Evolutionary conservation across 1,284 basidiomycete genomes (phyloP), one percentile per base, ranked within the genome.

Genomic region (Leccinum subfulvum): DNA sequence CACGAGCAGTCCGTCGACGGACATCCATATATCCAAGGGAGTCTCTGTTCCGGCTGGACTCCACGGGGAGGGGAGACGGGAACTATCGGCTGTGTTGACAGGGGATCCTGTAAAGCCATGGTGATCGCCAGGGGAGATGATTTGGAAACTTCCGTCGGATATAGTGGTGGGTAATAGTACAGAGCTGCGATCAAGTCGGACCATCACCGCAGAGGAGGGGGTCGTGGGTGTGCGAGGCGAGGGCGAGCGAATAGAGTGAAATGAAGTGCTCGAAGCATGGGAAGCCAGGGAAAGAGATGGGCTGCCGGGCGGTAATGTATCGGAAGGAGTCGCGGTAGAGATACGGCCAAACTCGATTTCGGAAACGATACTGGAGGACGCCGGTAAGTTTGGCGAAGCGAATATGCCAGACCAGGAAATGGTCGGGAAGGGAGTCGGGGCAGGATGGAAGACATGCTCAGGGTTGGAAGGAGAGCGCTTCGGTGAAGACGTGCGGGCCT

Each of bases 11-110:
- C 71, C 71, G 9, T 72, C 56, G 6, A 61, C 55, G 55, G 73
- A 64, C 57, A 76, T 57, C 74, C 74, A 73, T 2, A 76, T 62
- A 16, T 70, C 44, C n/a, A 51, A n/a, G 6, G 63, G 30, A 4
- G 65, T 14, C 1, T 4, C 6, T 23, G 28, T 13, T 13, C 13
- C 70, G 30, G 56, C 10, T 9, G 71, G 74, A n/a, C 71, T 73
- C 71, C 71, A 76, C 2, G 74, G 71, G 4, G 74, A 75, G 13
- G 73, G 69, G 18, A 76, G 74, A 37, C 18, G 72, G 10, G 8
- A 53, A 4, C 57, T 18, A 53, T 63, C 56, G 14, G 56, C 3
- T 2, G 51, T 14, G 21, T 9, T 60, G 51, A 58, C n/a, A 11
- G 70, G 69, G 8, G 66, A 59, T 8, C 47, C 62, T n/a, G 56